Evolutionary conservation across 805 yeast genomes (phyloP).

Genomic region (Kluyveromyces siamensis): DNA sequence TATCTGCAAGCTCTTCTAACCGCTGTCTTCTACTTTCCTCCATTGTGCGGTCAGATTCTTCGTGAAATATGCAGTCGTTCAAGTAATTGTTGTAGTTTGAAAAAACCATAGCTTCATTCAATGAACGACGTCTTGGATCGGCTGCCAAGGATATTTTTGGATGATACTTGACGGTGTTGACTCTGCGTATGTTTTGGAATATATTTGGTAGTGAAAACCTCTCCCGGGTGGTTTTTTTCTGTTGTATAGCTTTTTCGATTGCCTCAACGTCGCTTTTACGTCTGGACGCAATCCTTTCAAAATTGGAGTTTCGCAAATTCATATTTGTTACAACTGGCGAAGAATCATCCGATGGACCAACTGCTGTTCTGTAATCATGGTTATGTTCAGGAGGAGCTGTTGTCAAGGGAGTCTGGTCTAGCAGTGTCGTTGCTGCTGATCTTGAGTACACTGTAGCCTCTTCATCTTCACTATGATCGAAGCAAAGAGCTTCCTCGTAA

Average conservation of each 20-base stretch:
- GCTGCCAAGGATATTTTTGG: too few relatives aligned
- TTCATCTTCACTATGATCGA: background rate
- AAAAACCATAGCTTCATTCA: constrained; percentile 1
- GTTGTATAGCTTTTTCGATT: too few relatives aligned
- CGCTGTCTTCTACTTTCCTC: background rate
- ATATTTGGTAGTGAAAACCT: too few relatives aligned
- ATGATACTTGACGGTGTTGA: too few relatives aligned
- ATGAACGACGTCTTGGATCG: background rate
- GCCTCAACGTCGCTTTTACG: too few relatives aligned
- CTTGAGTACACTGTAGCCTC: constrained; percentile 1
- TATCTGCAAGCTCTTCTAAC: constrained; percentile 13
- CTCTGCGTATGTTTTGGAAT: too few relatives aligned
- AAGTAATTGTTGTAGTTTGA: constrained; percentile 14
- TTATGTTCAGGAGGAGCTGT: background rate
- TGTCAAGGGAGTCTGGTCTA: constrained; percentile 1
- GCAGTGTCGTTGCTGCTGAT: constrained; percentile 1
- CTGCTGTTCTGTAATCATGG: background rate
- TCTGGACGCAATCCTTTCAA: background rate
- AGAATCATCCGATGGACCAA: background rate
- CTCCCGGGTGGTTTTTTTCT: too few relatives aligned
- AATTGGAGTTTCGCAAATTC: background rate
- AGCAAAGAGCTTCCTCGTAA: background rate
- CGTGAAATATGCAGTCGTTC: constrained; percentile 3
- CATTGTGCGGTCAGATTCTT: background rate
- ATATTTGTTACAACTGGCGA: background rate